Evolutionary conservation across 495 filamentous ascomycete genomes (phyloP).

Genomic region (Recurvomyces mirabilis): DNA sequence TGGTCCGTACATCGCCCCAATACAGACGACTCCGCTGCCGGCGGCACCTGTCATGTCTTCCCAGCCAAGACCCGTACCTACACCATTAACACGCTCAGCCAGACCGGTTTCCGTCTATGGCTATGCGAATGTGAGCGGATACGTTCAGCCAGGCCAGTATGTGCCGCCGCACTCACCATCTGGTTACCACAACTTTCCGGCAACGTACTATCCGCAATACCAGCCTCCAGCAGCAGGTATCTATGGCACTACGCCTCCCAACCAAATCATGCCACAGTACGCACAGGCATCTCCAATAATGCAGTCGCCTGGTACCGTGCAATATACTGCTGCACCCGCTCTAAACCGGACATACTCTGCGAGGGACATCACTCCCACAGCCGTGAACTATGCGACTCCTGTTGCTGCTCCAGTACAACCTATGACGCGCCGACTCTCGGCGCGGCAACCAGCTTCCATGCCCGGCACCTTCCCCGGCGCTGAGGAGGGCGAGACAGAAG

Average conservation of each 20-base stretch:
- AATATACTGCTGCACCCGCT: background rate
- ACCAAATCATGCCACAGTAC: conserved; percentile 5
- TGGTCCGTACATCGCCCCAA: too few relatives aligned
- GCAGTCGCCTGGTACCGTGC: conserved; percentile 6
- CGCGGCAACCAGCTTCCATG: conserved; percentile 6
- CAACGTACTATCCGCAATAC: conserved; percentile 1
- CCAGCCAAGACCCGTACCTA: background rate
- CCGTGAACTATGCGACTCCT: background rate
- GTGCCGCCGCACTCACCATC: conserved; percentile 11
- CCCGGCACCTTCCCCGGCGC: conserved; percentile 12
- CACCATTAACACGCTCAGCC: conserved; percentile 1
- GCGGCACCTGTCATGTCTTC: background rate
- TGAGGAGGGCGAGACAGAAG: conserved; percentile 5
- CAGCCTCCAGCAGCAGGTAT: background rate
- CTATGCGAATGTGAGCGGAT: conserved; percentile 1
- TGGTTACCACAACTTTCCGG: conserved; percentile 8
- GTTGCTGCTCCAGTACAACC: background rate
- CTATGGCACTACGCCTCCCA: conserved; percentile 8
- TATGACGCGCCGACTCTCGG: conserved; percentile 1
- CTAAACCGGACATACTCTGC: conserved; percentile 7
- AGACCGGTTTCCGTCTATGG: conserved; percentile 11
- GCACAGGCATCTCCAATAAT: background rate
- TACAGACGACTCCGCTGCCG: background rate
- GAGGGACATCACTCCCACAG: background rate
- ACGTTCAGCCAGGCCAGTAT: conserved; percentile 1